Base-by-base conservation (phyloP, 2,329 filamentous ascomycete species). In the Colletotrichum lindemuthianum region DNA sequence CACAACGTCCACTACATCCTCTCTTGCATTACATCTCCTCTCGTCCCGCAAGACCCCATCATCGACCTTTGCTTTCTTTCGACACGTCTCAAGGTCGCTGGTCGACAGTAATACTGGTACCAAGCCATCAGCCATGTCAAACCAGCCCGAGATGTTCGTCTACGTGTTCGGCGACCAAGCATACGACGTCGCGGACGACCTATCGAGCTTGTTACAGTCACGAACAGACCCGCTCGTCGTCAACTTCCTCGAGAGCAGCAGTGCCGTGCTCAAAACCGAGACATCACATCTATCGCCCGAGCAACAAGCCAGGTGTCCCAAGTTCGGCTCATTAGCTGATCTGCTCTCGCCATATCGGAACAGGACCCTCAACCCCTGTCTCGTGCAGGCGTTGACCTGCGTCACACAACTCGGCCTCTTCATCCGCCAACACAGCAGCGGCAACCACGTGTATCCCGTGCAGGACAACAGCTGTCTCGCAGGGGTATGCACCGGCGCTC, bases 401-500 rank as follows among this genome's bases (percentile, higher is more conserved):
- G 83, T 89, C 67, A 81, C 88, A 54, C 89, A 92, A 74, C 74
- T 91, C 57, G 86, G 85, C 50, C 88, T 91, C 73, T 91, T 89
- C 75, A 89, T 92, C 67, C 44, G 85, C 83, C 68, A 81, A 82
- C 59, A 77, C 77, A 37, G 83, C 85, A 69, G 84, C 82, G 82
- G 77, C 86, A 79, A 79, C 84, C 76, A 73, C 82, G 74, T 78
- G 87, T 82, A 76, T 78, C 75, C 73, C 85, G 71, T 66, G 77
- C 70, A 73, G 73, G 72, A 80, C 71, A 75, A 86, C 77, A 85
- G 81, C 12, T 79, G 84, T 71, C 79, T 89, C 32, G 81, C 90
- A 34, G 89, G 88, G 61, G 82, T 92, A 44, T 91, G 89, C 79
- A 90, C 88, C 43, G 90, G 90, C 54, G 81, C 90, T 24, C 85